Conservation (phyloP, 2,329 filamentous ascomycete species). For the Colletotrichum tamarilloi region DNA sequence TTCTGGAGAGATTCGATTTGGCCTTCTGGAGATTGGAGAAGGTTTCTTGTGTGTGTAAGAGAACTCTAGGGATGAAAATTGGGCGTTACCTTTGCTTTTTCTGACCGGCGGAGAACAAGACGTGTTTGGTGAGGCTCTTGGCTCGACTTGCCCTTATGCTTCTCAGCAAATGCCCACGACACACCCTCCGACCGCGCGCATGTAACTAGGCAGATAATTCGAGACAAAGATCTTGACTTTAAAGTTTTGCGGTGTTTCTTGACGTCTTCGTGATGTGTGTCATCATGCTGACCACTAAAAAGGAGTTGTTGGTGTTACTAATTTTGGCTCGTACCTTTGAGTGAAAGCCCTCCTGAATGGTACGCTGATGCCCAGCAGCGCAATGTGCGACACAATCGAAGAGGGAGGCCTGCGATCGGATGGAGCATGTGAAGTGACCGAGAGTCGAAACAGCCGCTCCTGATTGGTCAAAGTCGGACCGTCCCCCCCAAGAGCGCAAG, state of each 20-base stretch:
- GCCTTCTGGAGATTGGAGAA: conserved; percentile 11
- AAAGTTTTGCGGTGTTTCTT: not conserved
- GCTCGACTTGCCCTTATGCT: conserved; percentile 16
- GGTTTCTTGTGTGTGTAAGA: conserved; percentile 34
- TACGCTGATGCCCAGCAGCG: not conserved
- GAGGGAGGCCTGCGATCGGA: not conserved
- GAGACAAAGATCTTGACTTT: conserved; percentile 11
- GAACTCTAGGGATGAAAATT: conserved; percentile 28
- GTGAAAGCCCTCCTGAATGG: not conserved
- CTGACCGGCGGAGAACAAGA: conserved; percentile 12
- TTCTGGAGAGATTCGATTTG: conserved; percentile 21
- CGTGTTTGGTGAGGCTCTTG: not conserved
- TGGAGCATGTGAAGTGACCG: conserved; percentile 30
- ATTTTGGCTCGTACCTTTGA: not conserved
- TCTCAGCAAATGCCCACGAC: conserved; percentile 2
- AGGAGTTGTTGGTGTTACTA: not conserved
- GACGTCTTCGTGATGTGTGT: not conserved
- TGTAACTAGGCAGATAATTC: conserved; percentile 25
- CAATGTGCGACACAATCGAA: not conserved
- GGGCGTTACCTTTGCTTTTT: conserved; percentile 29
- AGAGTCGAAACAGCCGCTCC: not conserved
- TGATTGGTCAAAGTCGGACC: conserved; percentile 12
- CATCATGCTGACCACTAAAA: not conserved
- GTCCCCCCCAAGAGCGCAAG: not conserved
- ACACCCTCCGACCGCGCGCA: conserved; percentile 24